A percentile compares a stretch with the other conserved stretches of the same genome.
Evolutionary conservation across 176 grass and related monocot species (phyloP).

Genomic region (Eragrostis nindensis): DNA sequence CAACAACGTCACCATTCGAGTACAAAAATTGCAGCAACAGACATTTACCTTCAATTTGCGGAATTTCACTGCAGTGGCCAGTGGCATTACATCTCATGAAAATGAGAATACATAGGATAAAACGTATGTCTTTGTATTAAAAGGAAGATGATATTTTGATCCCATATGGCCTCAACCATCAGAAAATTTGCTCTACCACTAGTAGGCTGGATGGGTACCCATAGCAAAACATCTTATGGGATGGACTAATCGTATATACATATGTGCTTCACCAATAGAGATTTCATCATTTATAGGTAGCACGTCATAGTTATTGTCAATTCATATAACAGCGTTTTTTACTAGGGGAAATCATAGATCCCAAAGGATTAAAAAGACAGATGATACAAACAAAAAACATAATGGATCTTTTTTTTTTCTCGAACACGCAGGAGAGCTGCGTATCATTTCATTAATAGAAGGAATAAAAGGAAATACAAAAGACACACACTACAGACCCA

Average conservation of each 20-base stretch:
- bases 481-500: no score
- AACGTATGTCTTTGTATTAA: no score
- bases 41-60: background rate
- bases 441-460: no score
- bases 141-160: no score
- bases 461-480: no score
- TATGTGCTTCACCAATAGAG: background rate
- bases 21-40: background rate
- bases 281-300: constrained; percentile 10
- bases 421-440: no score
- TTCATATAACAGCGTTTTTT: background rate
- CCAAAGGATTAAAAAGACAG: background rate
- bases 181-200: background rate
- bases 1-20: background rate
- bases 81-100: background rate
- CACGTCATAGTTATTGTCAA: constrained; percentile 5
- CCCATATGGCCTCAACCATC: no score
- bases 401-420: no score
- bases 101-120: background rate
- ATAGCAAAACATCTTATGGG: background rate
- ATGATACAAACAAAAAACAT: background rate
- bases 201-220: background rate
- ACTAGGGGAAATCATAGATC: background rate
- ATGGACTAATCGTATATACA: background rate
- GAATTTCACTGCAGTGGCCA: background rate